Percentiles rank a stretch among this genome's conserved stretches.
Evolutionary conservation across 306 rosid genomes (phyloP).

Genomic region (Acmispon strigosus): DNA sequence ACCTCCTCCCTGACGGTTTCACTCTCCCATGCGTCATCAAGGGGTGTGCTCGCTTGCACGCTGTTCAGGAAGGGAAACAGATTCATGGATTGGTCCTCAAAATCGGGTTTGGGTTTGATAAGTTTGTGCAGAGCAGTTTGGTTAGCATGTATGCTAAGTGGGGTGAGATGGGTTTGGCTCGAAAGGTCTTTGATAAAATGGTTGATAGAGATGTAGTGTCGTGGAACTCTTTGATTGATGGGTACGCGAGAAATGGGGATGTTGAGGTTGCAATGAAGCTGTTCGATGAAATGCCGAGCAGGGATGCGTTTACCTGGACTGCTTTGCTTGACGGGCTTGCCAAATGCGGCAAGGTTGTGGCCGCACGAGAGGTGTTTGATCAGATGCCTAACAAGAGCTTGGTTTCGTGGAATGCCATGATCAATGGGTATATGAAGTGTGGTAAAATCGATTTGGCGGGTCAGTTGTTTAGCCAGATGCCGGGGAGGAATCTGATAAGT

Average conservation of each 20-base stretch:
- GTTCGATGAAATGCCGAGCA: constrained; percentile 44
- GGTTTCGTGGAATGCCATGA: constrained; percentile 59
- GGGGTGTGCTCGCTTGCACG: constrained; percentile 46
- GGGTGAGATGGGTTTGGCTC: constrained; percentile 44
- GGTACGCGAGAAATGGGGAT: constrained; percentile 41
- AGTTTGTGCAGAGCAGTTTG: constrained; percentile 56
- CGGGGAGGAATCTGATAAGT: constrained; percentile 28
- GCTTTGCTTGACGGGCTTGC: constrained; percentile 46
- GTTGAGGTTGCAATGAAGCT: constrained; percentile 36
- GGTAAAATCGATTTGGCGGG: constrained; percentile 30
- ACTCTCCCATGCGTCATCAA: constrained; percentile 44
- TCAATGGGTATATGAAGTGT: constrained; percentile 50
- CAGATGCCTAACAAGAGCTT: constrained; percentile 40
- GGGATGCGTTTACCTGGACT: constrained; percentile 47
- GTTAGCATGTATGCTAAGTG: constrained; percentile 44
- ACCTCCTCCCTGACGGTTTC: constrained; percentile 32
- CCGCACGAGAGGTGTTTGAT: constrained; percentile 44
- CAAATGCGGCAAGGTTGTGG: constrained; percentile 39
- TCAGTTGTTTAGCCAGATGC: constrained; percentile 41
- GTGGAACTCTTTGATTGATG: constrained; percentile 51
- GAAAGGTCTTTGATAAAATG: constrained; percentile 42
- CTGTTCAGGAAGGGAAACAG: constrained; percentile 46
- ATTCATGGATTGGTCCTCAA: constrained; percentile 45
- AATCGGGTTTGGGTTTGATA: constrained; percentile 38
- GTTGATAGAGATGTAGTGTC: constrained; percentile 34